phyloP scores from a whole-genome alignment of 352 stramenopile genomes.

The Hyaloperonospora brassicae region DNA sequence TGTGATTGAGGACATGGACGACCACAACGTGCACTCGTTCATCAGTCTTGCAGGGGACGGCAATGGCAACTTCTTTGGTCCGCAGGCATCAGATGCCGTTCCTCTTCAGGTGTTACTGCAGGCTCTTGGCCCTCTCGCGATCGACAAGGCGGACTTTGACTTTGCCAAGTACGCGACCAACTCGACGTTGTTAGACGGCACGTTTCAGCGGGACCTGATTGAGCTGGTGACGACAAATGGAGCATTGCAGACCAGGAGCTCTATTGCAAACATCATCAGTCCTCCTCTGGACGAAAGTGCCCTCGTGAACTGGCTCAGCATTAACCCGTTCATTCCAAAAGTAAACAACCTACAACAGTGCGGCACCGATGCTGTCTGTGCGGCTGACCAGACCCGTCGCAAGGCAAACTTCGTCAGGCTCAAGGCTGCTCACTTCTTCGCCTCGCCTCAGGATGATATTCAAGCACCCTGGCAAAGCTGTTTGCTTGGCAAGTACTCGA shows the following conservation, averaged over 20 bases:
- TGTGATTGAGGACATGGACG: conserved; percentile 51
- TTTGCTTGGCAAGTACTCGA: conserved; percentile 37
- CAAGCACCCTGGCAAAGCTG: conserved; percentile 40
- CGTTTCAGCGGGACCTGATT: conserved; percentile 37
- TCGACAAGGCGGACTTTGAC: conserved; percentile 28
- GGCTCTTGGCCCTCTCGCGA: conserved; percentile 27
- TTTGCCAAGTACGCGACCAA: conserved; percentile 34
- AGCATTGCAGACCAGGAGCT: conserved; percentile 27
- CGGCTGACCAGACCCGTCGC: conserved; percentile 23
- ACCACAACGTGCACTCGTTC: conserved; percentile 44
- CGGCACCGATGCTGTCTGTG: conserved; percentile 12
- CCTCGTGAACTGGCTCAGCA: conserved; percentile 32
- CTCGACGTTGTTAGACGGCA: conserved; percentile 24
- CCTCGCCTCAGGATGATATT: conserved; percentile 37
- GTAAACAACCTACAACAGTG: conserved; percentile 34
- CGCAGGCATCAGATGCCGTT: conserved; percentile 27
- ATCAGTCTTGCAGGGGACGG: conserved; percentile 41
- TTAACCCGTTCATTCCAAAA: conserved; percentile 34
- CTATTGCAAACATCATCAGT: conserved; percentile 31
- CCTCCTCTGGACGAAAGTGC: conserved; percentile 23
- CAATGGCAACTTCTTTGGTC: conserved; percentile 51
- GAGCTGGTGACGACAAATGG: conserved; percentile 25
- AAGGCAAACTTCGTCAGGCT: conserved; percentile 41
- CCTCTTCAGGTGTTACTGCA: conserved; percentile 34
- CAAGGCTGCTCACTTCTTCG: conserved; percentile 41